A percentile compares a stretch with the other conserved stretches of the same genome.
These are phyloP conservation scores for Colletotrichum tropicicola DNA, from an alignment of 2,329 filamentous ascomycete species.

Conservation along the genomic window DNA sequence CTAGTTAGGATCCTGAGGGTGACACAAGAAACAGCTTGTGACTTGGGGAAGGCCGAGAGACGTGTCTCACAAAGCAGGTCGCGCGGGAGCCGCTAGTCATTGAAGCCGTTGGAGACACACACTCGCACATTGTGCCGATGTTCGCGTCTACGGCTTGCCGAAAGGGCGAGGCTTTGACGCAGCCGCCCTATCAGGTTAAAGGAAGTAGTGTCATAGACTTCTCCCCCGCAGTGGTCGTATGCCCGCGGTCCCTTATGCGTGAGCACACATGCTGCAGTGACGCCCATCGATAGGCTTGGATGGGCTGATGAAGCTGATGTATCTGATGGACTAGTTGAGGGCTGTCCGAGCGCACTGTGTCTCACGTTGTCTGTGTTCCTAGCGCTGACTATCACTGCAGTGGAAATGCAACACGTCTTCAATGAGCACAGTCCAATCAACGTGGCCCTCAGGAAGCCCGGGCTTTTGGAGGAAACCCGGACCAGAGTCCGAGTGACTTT, in stretches of 20 bases:
- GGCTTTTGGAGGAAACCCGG: not conserved
- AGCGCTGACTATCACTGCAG: not conserved
- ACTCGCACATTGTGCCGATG: not conserved
- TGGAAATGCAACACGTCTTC: not conserved
- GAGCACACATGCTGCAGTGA: not conserved
- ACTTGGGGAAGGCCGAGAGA: not conserved
- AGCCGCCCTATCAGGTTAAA: not conserved
- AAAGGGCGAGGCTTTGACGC: not conserved
- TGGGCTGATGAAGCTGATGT: not conserved
- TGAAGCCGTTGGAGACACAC: not conserved
- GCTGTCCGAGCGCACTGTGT: not conserved
- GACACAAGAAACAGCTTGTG: not conserved
- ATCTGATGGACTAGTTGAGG: not conserved
- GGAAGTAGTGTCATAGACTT: not conserved
- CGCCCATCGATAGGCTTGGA: not conserved
- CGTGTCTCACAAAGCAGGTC: not conserved
- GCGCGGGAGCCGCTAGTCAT: not conserved
- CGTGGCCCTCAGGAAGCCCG: not conserved
- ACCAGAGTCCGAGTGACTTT: not conserved
- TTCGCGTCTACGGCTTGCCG: not conserved
- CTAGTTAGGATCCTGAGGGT: not conserved
- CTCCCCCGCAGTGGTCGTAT: not conserved
- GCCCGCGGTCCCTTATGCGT: not conserved
- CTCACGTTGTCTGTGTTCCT: not conserved
- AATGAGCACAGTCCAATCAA: not conserved